A percentile compares a stretch with the other conserved stretches of the same genome.
Conservation (phyloP, 2,329 filamentous ascomycete genomes). For the Xylariales sp. region DNA sequence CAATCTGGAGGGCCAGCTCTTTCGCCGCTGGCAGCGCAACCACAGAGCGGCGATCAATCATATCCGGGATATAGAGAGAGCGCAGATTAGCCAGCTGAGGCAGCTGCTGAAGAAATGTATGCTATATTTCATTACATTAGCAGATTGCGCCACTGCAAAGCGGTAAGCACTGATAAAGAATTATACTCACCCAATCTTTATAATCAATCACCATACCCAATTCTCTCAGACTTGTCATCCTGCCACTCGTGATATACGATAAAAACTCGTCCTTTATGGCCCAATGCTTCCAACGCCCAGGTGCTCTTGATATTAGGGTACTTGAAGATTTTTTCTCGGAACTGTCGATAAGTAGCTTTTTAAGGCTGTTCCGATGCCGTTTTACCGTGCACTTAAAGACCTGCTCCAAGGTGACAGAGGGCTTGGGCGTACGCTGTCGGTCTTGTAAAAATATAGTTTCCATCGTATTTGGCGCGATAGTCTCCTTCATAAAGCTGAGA, state of each 20-base stretch:
- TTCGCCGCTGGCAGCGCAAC: constrained; percentile 53
- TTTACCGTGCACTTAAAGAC: constrained; percentile 78
- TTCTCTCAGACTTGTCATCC: constrained; percentile 78
- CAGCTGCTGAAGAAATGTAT: constrained; percentile 81
- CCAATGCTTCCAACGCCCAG: constrained; percentile 74
- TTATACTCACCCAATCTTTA: constrained; percentile 76
- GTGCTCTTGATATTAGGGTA: constrained; percentile 43
- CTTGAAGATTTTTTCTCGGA: constrained; percentile 61
- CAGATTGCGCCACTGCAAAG: background rate
- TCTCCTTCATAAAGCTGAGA: constrained; percentile 80
- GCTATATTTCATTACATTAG: constrained; percentile 59
- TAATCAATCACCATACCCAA: constrained; percentile 79
- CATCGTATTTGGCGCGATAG: constrained; percentile 81
- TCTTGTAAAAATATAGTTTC: constrained; percentile 84
- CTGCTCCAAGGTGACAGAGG: constrained; percentile 72
- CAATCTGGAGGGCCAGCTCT: constrained; percentile 79
- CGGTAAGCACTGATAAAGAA: background rate
- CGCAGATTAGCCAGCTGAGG: constrained; percentile 77
- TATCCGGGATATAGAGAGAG: constrained; percentile 76
- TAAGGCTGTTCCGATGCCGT: constrained; percentile 76
- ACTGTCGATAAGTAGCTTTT: constrained; percentile 80
- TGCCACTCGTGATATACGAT: constrained; percentile 79
- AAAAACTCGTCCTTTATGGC: constrained; percentile 76
- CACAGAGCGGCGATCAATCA: constrained; percentile 54
- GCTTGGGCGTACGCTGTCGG: constrained; percentile 58